A percentile compares a stretch with the other conserved stretches of the same genome.
Conservation (phyloP, 2,329 filamentous ascomycete species). For the Pyrenophora tritici-repentis region DNA sequence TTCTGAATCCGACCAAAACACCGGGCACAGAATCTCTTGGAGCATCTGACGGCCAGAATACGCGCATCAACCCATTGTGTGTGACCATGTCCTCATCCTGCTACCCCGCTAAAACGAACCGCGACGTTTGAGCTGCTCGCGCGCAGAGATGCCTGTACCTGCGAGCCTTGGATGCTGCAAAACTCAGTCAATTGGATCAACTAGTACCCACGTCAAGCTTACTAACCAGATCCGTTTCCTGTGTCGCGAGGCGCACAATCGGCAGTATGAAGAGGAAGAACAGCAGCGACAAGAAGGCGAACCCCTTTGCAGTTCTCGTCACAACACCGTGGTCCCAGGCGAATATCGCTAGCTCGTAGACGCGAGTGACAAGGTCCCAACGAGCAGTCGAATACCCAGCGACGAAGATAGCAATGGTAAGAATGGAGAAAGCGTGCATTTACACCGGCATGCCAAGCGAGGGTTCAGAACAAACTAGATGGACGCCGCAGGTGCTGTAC, state of each 20-base stretch:
- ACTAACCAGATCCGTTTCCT: slow-evolving; percentile 79
- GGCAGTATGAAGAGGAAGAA: slow-evolving; percentile 86
- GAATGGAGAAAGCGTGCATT: slow-evolving; percentile 98
- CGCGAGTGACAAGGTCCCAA: slow-evolving; percentile 95
- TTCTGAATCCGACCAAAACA: slow-evolving; percentile 93
- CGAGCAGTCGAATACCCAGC: slow-evolving; percentile 99
- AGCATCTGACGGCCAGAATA: slow-evolving; percentile 97
- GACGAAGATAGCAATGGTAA: slow-evolving; percentile 97
- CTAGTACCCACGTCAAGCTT: neutral
- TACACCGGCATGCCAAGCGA: slow-evolving; percentile 46
- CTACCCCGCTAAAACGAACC: slow-evolving; percentile 78
- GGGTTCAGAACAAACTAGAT: neutral
- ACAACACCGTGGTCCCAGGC: slow-evolving; percentile 99
- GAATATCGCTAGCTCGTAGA: slow-evolving; percentile 96
- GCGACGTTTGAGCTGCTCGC: slow-evolving; percentile 90
- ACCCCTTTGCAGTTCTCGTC: slow-evolving; percentile 82
- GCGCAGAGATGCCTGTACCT: slow-evolving; percentile 83
- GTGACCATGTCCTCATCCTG: slow-evolving; percentile 67
- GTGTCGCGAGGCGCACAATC: slow-evolving; percentile 77
- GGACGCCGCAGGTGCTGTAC: neutral
- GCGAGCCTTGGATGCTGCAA: slow-evolving; percentile 78
- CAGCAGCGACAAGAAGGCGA: slow-evolving; percentile 77
- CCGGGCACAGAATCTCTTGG: slow-evolving; percentile 73
- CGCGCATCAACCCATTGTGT: slow-evolving; percentile 87
- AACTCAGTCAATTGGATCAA: slow-evolving; percentile 13